A percentile compares a stretch with the other conserved stretches of the same genome.
Conservation (phyloP, 1,284 basidiomycete species). For the Pholiota adiposa region DNA sequence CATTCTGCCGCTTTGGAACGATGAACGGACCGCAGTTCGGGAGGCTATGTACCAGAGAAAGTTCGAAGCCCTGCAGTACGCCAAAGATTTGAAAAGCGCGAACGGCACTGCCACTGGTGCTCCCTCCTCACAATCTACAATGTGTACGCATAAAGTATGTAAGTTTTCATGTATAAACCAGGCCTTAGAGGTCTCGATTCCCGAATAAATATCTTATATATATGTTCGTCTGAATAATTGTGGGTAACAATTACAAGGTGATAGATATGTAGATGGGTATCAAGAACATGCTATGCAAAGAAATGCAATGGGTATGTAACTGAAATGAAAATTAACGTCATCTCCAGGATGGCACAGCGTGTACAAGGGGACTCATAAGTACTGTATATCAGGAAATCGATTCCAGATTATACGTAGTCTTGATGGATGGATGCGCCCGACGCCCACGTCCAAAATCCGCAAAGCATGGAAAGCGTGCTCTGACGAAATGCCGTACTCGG, state of each 20-base stretch:
- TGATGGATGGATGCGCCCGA: neutral
- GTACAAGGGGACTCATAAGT: neutral
- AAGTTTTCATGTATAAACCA: too few species aligned
- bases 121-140: too few species aligned
- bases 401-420: neutral
- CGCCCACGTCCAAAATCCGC: neutral
- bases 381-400: neutral
- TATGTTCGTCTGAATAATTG: neutral
- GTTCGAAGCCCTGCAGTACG: slow-evolving; percentile 35
- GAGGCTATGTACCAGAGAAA: slow-evolving; percentile 45
- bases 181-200: too few species aligned
- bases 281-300: neutral
- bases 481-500: neutral
- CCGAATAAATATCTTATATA: too few species aligned
- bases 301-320: neutral
- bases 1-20: slow-evolving; percentile 43
- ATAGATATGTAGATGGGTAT: neutral
- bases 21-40: slow-evolving; percentile 36
- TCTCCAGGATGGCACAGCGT: too few species aligned
- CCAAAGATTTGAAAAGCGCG: neutral
- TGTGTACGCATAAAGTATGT: neutral
- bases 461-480: neutral
- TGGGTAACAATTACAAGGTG: neutral
- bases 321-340: neutral
- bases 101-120: neutral